phyloP scores from a whole-genome alignment of 768 basidiomycete genomes.

The Leccinum subtestaceum region DNA sequence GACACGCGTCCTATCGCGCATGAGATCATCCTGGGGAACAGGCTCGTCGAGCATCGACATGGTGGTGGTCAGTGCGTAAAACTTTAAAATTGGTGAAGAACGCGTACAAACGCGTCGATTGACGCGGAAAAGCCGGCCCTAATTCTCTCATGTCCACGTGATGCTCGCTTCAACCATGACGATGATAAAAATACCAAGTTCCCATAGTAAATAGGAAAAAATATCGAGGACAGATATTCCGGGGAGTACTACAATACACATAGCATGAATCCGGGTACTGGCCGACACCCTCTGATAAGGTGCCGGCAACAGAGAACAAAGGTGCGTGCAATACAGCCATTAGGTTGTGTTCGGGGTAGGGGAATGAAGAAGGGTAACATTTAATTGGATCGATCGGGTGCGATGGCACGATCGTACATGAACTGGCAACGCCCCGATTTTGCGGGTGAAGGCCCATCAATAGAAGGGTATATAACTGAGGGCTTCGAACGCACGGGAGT shows the following conservation, averaged over 20 bases:
- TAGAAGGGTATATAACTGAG: not conserved
- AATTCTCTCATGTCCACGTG: constrained; percentile 15
- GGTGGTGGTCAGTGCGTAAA: constrained; percentile 11
- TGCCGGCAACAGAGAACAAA: constrained; percentile 3
- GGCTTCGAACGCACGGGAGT: constrained; percentile 8
- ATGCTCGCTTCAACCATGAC: not conserved
- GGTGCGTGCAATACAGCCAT: constrained; percentile 11
- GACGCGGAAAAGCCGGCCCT: constrained; percentile 37
- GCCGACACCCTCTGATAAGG: constrained; percentile 1
- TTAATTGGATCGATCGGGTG: constrained; percentile 4
- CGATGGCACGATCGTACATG: constrained; percentile 11
- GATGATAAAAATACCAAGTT: not conserved
- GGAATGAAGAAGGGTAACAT: not conserved
- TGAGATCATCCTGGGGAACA: constrained; percentile 64
- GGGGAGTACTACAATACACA: constrained; percentile 4
- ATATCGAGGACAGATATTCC: constrained; percentile 3
- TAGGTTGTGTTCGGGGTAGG: constrained; percentile 10
- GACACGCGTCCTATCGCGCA: constrained; percentile 71
- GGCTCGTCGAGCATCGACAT: constrained; percentile 50
- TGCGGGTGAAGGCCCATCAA: constrained; percentile 1
- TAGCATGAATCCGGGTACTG: constrained; percentile 8
- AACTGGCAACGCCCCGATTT: constrained; percentile 9
- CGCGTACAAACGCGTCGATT: constrained; percentile 11
- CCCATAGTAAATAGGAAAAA: not conserved
- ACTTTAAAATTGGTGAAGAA: not conserved